Conservation (phyloP, 1,139 yeast species). For the Arxiozyma heterogenica region DNA sequence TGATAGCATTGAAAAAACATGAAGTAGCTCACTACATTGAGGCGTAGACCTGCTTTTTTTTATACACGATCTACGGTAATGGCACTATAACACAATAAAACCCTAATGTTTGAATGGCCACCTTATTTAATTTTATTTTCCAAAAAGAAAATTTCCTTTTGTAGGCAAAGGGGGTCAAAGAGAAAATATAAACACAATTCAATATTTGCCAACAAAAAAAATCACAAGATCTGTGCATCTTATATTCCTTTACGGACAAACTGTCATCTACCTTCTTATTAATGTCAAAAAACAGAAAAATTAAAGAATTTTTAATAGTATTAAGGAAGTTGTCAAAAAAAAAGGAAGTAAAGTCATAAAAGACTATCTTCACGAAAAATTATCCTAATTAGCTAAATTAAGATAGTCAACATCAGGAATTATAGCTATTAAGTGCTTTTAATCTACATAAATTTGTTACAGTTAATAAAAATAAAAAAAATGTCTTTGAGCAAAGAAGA, state of each 20-base stretch:
- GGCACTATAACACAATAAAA: too few species aligned
- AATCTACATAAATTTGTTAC: background rate
- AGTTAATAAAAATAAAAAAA: constrained; percentile 6
- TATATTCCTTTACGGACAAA: background rate
- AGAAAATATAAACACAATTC: background rate
- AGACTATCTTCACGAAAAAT: too few species aligned
- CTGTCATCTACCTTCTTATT: too few species aligned
- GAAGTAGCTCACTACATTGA: background rate
- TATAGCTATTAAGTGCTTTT: background rate
- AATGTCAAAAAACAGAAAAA: background rate
- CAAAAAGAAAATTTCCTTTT: background rate
- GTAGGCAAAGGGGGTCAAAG: background rate
- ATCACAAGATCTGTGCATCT: background rate
- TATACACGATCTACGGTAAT: background rate
- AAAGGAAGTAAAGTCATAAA: too few species aligned
- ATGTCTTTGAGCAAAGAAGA: background rate
- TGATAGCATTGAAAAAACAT: too few species aligned
- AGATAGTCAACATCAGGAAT: too few species aligned
- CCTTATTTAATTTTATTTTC: background rate
- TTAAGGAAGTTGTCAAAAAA: too few species aligned
- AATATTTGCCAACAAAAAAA: too few species aligned
- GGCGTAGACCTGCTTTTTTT: background rate
- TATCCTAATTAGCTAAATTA: background rate
- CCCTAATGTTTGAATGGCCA: background rate
- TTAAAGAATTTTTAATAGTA: too few species aligned